phyloP scores from a whole-genome alignment of 768 basidiomycete genomes.

The Termitomyces sp. region DNA sequence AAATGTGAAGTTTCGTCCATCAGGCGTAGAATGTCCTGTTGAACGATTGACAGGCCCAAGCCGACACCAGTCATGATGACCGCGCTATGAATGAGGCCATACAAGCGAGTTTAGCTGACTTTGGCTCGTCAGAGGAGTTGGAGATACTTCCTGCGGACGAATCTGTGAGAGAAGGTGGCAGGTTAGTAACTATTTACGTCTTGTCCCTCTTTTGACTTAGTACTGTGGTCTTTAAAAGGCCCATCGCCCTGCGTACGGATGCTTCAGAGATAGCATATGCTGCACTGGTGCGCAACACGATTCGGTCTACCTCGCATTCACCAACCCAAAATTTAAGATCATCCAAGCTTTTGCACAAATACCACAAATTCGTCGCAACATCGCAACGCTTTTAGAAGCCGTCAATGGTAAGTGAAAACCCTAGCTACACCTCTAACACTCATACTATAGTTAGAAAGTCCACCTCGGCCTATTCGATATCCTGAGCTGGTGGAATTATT shows the following conservation, averaged over 20 bases:
- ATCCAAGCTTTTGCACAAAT: slow-evolving; percentile 64
- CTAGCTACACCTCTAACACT: not conserved
- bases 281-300: slow-evolving; percentile 42
- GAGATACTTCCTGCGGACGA: slow-evolving; percentile 53
- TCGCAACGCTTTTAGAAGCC: slow-evolving; percentile 25
- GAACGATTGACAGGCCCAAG: slow-evolving; percentile 27
- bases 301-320: not conserved
- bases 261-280: slow-evolving; percentile 51
- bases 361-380: slow-evolving; percentile 60
- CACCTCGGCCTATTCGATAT: not conserved
- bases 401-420: not conserved
- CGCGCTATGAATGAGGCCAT: slow-evolving; percentile 67
- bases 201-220: not conserved
- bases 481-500: slow-evolving; percentile 62
- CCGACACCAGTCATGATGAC: slow-evolving; percentile 47
- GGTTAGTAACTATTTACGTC: slow-evolving; percentile 31
- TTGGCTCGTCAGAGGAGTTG: slow-evolving; percentile 41
- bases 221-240: slow-evolving; percentile 39
- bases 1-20: slow-evolving; percentile 41
- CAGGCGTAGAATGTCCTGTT: not conserved
- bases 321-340: slow-evolving; percentile 25
- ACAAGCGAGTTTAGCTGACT: slow-evolving; percentile 62
- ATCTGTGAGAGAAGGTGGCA: slow-evolving; percentile 50
- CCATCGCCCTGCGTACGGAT: slow-evolving; percentile 65
- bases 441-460: not conserved